Base-by-base conservation (phyloP, 148 eudicot genomes). In the Rhododendron molle region DNA sequence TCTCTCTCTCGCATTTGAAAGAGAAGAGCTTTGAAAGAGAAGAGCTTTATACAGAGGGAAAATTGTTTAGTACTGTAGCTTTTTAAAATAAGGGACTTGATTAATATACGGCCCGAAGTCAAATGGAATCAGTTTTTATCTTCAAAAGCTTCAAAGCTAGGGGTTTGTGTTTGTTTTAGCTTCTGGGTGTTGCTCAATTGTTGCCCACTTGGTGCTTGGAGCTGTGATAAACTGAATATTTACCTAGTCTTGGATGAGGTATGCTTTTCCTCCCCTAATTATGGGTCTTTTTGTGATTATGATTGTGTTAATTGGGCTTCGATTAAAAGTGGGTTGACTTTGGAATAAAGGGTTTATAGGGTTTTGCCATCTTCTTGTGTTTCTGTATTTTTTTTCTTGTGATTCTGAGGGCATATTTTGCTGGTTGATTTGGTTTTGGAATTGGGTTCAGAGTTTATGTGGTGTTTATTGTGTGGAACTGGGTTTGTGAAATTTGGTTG, bases 111-210 rank as follows among this genome's bases (percentile, higher is more conserved):
- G 72, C 52, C 72, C 84, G 73, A 90, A 90, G 88, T 88, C 89
- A 88, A 90, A 81, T 79, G 34, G 86, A 90, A 86, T 87, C 88
- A 65, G 87, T 67, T 83, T 85, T 85, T 88, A 72, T 88, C 71
- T 88, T 80, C 69, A 23, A 54, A 73, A 79, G 44, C 44, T 83
- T 80, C 81, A 65, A 85, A 54, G 7, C 44, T 80, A 11, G 87
- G 78, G 77, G 23, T 60, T 54, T 62, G 50, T n/a, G 56, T 78
- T 18, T 28, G 26, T 78, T 78, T 69, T 78, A 62, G 76, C 86
- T 60, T 78, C 30, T 40, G 36, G 83, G 74, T 62, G 12, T 44
- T 78, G 69, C 60, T 40, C 83, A 78, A 44, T 58, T 26, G 65
- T 85, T 74, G 69, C 81, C 7, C 44, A 77, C 32, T 43, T 21